These are phyloP conservation scores for Chrysanthemum lavandulifolium DNA, from an alignment of 129 eudicot species.

Conservation along the genomic window DNA sequence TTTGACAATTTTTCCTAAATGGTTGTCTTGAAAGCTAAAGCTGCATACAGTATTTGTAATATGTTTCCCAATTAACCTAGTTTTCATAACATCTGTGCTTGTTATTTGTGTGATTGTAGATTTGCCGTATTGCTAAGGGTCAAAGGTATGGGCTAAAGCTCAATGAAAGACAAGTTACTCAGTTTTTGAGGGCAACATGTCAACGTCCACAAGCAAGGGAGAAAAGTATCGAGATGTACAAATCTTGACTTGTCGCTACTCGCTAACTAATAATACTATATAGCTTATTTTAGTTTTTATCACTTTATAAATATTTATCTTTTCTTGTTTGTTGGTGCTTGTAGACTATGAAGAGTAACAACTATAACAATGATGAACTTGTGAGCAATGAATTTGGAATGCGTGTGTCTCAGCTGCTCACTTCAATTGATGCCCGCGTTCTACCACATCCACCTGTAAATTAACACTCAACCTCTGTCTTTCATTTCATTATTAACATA, in stretches of 20 bases:
- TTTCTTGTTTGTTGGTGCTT: conserved; percentile 5
- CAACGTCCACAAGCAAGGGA: conserved; percentile 62
- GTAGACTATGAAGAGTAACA: conserved; percentile 48
- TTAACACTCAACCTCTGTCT: neutral
- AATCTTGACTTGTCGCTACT: too few species aligned
- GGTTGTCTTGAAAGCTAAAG: too few species aligned
- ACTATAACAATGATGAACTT: conserved; percentile 37
- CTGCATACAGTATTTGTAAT: too few species aligned
- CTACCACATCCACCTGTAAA: conserved; percentile 66
- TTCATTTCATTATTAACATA: neutral
- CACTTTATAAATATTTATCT: neutral
- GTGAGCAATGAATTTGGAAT: conserved; percentile 75
- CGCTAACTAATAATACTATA: neutral
- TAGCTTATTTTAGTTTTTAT: neutral
- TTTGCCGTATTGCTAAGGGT: conserved; percentile 50
- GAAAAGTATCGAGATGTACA: conserved; percentile 33
- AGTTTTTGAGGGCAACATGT: conserved; percentile 61
- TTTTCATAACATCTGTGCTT: neutral
- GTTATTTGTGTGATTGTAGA: conserved; percentile 24
- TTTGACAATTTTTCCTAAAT: too few species aligned
- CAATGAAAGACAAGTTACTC: conserved; percentile 67
- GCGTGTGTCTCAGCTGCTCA: conserved; percentile 33
- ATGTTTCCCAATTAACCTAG: neutral
- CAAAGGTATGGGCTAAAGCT: conserved; percentile 55
- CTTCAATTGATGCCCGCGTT: conserved; percentile 69